These are phyloP conservation scores for Dothideomycetes sp. DNA, from an alignment of 2,329 filamentous ascomycete species.

Conservation along the genomic window DNA sequence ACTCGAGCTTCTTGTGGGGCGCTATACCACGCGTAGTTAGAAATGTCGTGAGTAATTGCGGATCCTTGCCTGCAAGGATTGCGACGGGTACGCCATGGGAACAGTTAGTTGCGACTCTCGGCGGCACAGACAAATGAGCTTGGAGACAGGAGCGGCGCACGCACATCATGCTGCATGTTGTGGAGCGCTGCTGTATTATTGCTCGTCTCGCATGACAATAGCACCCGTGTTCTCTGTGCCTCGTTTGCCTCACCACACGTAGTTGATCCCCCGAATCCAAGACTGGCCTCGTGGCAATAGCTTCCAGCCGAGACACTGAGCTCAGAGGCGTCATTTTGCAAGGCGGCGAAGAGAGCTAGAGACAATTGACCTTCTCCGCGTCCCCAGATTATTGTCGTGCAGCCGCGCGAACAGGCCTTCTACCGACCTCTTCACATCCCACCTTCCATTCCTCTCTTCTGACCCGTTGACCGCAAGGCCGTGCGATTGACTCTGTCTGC, in stretches of 20 bases:
- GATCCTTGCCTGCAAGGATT: not conserved
- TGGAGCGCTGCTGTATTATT: not conserved
- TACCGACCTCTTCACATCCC: not conserved
- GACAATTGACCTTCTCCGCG: not conserved
- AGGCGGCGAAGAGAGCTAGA: not conserved
- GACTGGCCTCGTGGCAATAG: not conserved
- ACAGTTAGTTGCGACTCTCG: not conserved
- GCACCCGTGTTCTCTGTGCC: not conserved
- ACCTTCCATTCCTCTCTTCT: too few species aligned
- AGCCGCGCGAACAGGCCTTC: not conserved
- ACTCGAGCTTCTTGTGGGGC: not conserved
- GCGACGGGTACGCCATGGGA: not conserved
- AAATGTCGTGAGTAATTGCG: not conserved
- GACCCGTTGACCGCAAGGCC: too few species aligned
- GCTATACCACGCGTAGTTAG: not conserved
- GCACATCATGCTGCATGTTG: not conserved
- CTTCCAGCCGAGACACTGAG: not conserved
- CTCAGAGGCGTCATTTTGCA: not conserved
- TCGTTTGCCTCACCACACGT: not conserved
- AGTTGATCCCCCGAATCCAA: not conserved
- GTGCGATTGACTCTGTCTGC: too few species aligned
- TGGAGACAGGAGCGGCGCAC: not conserved
- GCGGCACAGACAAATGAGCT: not conserved
- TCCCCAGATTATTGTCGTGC: not conserved
- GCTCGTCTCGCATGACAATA: not conserved